Conservation (phyloP, 805 yeast species). For the Starmerella davenportii region DNA sequence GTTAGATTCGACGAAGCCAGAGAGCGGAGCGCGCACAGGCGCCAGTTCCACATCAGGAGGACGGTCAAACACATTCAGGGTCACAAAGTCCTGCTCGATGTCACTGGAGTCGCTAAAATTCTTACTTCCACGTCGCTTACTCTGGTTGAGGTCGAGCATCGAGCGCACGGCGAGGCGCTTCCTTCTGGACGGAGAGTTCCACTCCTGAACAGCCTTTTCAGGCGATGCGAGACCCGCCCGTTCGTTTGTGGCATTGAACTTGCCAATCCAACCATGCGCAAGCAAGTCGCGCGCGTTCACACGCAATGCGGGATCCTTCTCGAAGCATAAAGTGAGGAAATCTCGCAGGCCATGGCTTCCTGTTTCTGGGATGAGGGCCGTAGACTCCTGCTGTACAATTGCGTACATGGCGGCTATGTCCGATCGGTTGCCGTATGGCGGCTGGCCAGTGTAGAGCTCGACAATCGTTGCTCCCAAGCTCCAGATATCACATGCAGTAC, state of each 20-base stretch:
- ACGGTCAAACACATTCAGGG: slow-evolving; percentile 1
- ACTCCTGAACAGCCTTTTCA: slow-evolving; percentile 18
- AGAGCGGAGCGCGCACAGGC: neutral
- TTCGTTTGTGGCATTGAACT: slow-evolving; percentile 7
- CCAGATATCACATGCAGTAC: slow-evolving; percentile 70
- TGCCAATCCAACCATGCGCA: slow-evolving; percentile 43
- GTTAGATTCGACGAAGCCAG: neutral
- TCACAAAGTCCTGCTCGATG: slow-evolving; percentile 10
- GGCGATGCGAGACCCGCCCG: slow-evolving; percentile 13
- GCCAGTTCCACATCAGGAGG: neutral
- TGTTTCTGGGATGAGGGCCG: slow-evolving; percentile 35
- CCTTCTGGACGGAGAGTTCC: slow-evolving; percentile 17
- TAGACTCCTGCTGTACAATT: slow-evolving; percentile 55
- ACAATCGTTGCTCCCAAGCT: slow-evolving; percentile 88
- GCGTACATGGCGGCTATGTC: slow-evolving; percentile 73
- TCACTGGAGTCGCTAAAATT: slow-evolving; percentile 4
- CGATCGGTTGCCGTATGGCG: slow-evolving; percentile 65
- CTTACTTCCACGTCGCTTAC: slow-evolving; percentile 1
- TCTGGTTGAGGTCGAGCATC: slow-evolving; percentile 8
- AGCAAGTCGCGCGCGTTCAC: slow-evolving; percentile 37
- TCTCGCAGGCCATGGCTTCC: slow-evolving; percentile 30
- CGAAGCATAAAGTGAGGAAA: slow-evolving; percentile 50
- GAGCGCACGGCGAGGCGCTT: slow-evolving; percentile 15
- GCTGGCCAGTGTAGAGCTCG: slow-evolving; percentile 68
- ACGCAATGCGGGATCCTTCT: slow-evolving; percentile 46